phyloP scores from a whole-genome alignment of 2,329 filamentous ascomycete genomes.

The Neurospora sp. region DNA sequence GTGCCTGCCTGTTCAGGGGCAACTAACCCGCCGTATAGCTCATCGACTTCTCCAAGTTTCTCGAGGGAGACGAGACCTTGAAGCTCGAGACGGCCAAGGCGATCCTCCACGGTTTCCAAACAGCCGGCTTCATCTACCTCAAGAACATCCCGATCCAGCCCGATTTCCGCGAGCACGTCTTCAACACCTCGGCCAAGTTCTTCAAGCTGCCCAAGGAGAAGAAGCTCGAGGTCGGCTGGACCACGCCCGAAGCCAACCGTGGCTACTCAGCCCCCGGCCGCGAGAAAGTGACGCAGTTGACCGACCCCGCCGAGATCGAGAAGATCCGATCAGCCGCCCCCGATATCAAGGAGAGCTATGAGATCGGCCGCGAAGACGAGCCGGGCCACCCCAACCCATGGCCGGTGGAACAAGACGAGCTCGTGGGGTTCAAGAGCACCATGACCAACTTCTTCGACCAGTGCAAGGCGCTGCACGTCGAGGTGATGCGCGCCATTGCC shows the following conservation, averaged over 20 bases:
- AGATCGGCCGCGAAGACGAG: conserved; percentile 53
- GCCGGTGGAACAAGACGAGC: conserved; percentile 47
- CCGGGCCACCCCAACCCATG: conserved; percentile 65
- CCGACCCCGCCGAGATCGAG: conserved; percentile 46
- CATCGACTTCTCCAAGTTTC: conserved; percentile 69
- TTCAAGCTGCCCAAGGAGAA: conserved; percentile 52
- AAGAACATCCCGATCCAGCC: conserved; percentile 65
- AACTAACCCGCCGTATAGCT: conserved; percentile 38
- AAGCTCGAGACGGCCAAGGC: conserved; percentile 58
- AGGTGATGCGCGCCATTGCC: conserved; percentile 78
- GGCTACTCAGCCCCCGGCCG: conserved; percentile 62
- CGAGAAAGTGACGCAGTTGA: conserved; percentile 58
- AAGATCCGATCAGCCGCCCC: conserved; percentile 48
- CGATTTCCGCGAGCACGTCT: conserved; percentile 50
- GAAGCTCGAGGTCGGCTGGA: conserved; percentile 63
- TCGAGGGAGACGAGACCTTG: conserved; percentile 49
- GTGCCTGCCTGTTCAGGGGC: background rate
- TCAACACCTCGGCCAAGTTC: conserved; percentile 59
- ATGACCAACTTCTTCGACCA: conserved; percentile 69
- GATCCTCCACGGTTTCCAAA: conserved; percentile 72
- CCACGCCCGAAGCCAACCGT: conserved; percentile 60
- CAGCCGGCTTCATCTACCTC: conserved; percentile 82
- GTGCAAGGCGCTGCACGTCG: conserved; percentile 64
- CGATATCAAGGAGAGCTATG: conserved; percentile 56
- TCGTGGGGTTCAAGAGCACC: conserved; percentile 52